Conservation (phyloP, 768 basidiomycete species). For the Hemileccinum rubropunctum region DNA sequence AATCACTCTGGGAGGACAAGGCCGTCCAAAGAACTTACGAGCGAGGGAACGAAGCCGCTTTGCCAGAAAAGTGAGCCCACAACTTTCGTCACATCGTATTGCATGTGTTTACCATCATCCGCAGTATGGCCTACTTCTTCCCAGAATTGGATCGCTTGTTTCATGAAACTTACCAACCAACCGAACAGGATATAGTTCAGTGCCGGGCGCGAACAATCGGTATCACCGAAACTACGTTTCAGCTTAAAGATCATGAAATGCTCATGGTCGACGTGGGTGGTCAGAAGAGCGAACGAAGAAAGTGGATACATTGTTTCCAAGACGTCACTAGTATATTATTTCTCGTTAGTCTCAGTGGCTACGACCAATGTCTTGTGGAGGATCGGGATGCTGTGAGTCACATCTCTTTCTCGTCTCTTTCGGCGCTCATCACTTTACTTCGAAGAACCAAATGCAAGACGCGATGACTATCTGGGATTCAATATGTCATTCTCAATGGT, state of each 20-base stretch:
- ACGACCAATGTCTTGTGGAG: conserved; percentile 92
- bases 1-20: conserved; percentile 72
- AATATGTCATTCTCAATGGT: conserved; percentile 98
- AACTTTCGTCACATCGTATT: not conserved
- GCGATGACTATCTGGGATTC: conserved; percentile 99
- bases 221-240: conserved; percentile 86
- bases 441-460: conserved; percentile 96
- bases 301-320: conserved; percentile 95
- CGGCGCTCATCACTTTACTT: not conserved
- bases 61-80: conserved; percentile 81
- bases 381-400: conserved; percentile 83
- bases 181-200: conserved; percentile 85
- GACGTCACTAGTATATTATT: conserved; percentile 93
- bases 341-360: conserved; percentile 87
- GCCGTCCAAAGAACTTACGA: conserved; percentile 73
- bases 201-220: conserved; percentile 87
- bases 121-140: conserved; percentile 75
- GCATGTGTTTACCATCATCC: not conserved
- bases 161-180: conserved; percentile 64
- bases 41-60: conserved; percentile 84
- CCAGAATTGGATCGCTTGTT: conserved; percentile 79
- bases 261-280: conserved; percentile 94
- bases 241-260: conserved; percentile 76
- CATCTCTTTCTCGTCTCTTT: not conserved
- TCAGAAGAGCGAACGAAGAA: conserved; percentile 89